Conservation (phyloP, 768 basidiomycete species). For the Cyclocybe cylindracea region DNA sequence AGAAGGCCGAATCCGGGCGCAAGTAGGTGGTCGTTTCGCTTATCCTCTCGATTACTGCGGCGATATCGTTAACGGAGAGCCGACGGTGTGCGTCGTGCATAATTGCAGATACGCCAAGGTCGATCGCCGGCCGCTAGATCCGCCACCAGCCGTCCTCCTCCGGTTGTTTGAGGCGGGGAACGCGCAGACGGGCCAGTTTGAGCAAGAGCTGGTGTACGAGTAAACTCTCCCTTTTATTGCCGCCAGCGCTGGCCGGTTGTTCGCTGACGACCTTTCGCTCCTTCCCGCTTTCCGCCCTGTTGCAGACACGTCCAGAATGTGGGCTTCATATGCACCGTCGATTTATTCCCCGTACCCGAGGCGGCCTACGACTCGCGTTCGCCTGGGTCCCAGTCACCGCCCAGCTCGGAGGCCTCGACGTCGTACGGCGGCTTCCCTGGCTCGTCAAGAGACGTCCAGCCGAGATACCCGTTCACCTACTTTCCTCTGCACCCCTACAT, state of each 20-base stretch:
- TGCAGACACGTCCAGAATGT: slow-evolving; percentile 52
- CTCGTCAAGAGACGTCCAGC: background rate
- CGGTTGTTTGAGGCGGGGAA: slow-evolving; percentile 50
- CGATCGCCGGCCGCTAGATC: slow-evolving; percentile 69
- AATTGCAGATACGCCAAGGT: slow-evolving; percentile 53
- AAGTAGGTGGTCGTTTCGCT: slow-evolving; percentile 43
- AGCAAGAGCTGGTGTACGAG: slow-evolving; percentile 56
- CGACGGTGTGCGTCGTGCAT: slow-evolving; percentile 2
- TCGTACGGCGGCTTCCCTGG: background rate
- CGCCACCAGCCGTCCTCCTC: slow-evolving; percentile 58
- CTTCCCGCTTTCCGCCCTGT: background rate
- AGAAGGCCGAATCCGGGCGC: slow-evolving; percentile 67
- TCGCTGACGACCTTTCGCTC: slow-evolving; percentile 2
- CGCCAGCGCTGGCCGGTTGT: background rate
- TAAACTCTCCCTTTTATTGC: slow-evolving; percentile 21
- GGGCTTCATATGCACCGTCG: slow-evolving; percentile 71
- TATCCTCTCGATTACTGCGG: background rate
- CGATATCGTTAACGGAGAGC: slow-evolving; percentile 4
- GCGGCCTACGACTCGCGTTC: slow-evolving; percentile 19
- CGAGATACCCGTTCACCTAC: slow-evolving; percentile 29
- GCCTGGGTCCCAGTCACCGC: slow-evolving; percentile 13
- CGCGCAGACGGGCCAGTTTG: slow-evolving; percentile 35
- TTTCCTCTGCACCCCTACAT: slow-evolving; percentile 40
- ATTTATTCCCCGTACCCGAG: slow-evolving; percentile 65
- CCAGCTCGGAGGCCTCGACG: slow-evolving; percentile 4